Conservation (phyloP, 148 eudicot genomes). For the Persicaria tinctoria region DNA sequence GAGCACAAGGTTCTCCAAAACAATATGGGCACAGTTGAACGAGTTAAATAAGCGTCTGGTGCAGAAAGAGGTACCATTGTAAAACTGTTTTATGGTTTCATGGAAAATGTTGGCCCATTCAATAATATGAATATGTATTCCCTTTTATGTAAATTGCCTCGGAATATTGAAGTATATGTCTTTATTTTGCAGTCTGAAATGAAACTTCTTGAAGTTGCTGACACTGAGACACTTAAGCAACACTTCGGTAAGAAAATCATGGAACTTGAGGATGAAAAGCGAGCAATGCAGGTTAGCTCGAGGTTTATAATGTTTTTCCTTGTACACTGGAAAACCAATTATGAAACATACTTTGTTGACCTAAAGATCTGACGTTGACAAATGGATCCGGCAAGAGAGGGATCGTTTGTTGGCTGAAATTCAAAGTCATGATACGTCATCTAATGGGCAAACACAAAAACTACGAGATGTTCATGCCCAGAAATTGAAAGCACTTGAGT, state of each 20-base stretch:
- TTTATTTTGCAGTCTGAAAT: slow-evolving; percentile 80
- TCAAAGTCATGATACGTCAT: slow-evolving; percentile 67
- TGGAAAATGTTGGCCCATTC: neutral
- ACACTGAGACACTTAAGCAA: slow-evolving; percentile 88
- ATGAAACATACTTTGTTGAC: neutral
- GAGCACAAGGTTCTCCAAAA: slow-evolving; percentile 89
- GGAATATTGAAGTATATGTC: neutral
- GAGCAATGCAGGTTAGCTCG: slow-evolving; percentile 67
- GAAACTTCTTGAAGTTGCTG: slow-evolving; percentile 80
- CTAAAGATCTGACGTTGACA: neutral
- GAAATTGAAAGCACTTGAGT: slow-evolving; percentile 83
- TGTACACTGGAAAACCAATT: neutral
- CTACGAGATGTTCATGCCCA: slow-evolving; percentile 79
- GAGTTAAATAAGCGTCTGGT: slow-evolving; percentile 85
- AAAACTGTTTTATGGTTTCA: neutral
- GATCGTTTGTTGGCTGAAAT: slow-evolving; percentile 85
- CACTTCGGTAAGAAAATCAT: slow-evolving; percentile 89
- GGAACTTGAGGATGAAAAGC: slow-evolving; percentile 98
- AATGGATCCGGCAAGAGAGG: slow-evolving; percentile 65
- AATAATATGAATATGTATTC: neutral
- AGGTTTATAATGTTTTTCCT: neutral
- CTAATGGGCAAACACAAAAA: slow-evolving; percentile 87
- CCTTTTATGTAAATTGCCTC: neutral
- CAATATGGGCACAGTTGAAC: slow-evolving; percentile 76
- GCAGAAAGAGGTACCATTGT: slow-evolving; percentile 66